Conservation (phyloP, 139 green algal species). For the Spirogloea muscicola region DNA sequence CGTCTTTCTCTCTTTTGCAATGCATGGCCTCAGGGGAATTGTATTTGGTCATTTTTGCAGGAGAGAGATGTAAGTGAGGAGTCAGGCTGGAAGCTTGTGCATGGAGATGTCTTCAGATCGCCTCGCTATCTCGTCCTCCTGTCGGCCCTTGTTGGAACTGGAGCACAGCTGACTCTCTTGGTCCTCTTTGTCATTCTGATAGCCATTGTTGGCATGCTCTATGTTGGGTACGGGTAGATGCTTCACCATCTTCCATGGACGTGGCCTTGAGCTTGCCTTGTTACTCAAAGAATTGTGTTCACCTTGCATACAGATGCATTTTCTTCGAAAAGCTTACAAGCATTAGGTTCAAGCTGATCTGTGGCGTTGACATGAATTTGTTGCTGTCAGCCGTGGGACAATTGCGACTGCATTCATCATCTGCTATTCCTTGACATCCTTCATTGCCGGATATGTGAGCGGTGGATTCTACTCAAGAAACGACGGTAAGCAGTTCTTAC, state of each 20-base stretch:
- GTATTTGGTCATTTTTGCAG: no score
- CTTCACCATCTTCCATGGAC: no score
- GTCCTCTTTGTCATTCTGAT: slow-evolving; percentile 81
- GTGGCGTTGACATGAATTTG: no score
- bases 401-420: slow-evolving; percentile 92
- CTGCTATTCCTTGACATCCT: slow-evolving; percentile 83
- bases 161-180: slow-evolving; percentile 81
- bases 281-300: no score
- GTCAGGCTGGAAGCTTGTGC: slow-evolving; percentile 95
- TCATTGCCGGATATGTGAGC: slow-evolving; percentile 73
- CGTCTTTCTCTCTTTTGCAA: no score
- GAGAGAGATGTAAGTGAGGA: slow-evolving; percentile 82
- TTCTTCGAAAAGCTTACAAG: no score
- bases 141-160: slow-evolving; percentile 69
- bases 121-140: slow-evolving; percentile 72
- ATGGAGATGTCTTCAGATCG: slow-evolving; percentile 94
- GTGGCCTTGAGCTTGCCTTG: no score
- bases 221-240: slow-evolving; percentile 50
- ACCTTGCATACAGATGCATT: no score
- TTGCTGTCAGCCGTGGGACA: slow-evolving; percentile 65
- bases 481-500: slow-evolving; percentile 67
- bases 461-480: slow-evolving; percentile 79
- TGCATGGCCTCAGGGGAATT: no score
- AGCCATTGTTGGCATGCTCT: slow-evolving; percentile 75
- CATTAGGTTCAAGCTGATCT: no score